Evolutionary conservation across 75 land plant genomes (phyloP), one percentile per base, ranked within the genome.

Genomic region (Cunninghamia lanceolata): DNA sequence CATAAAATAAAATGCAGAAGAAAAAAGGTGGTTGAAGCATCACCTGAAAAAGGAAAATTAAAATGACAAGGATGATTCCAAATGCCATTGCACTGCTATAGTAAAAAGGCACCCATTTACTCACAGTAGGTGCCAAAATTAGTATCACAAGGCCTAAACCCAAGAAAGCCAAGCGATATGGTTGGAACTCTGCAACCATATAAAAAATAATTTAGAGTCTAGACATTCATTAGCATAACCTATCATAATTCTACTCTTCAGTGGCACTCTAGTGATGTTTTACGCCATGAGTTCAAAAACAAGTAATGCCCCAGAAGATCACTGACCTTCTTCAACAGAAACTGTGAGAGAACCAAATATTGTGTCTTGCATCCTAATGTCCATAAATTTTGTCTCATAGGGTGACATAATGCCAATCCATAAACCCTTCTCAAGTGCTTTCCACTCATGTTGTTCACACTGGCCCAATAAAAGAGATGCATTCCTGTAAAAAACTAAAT

Each of bases 1-100:
- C 3, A 34, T 71, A 71, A 71, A 66, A 25, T 25, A 66, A 66
- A 66, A 66, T 66, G 70, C 70, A 66, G n/a, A 28, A 28, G 70
- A 66, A 25, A 66, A 30, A 71, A 71, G 32, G n/a, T 30, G 36
- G 70, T 81, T 3, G 43, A 16, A 46, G 17, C 10, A n/a, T 78
- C 79, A 97, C 99, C 99, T 96, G 99, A 86, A 93, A 96, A 74
- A 98, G 95, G 42, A 98, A 76, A 42, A 98, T 85, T 85, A 98
- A 83, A 46, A 96, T 80, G 8, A 98, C 96, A 85, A 94, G 89
- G 59, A 96, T 83, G 36, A 98, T 82, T 21, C 99, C 98, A 85
- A 95, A 76, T 38, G 92, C 85, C 98, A 98, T 98, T 7, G 95
- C 99, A 88, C 95, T 91, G 83, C 96, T 90, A 85, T 96, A 98